Evolutionary conservation across 192 early-diverging fungal genomes (phyloP), one percentile per base, ranked within the genome.

Genomic region (Entomortierella beljakovae): DNA sequence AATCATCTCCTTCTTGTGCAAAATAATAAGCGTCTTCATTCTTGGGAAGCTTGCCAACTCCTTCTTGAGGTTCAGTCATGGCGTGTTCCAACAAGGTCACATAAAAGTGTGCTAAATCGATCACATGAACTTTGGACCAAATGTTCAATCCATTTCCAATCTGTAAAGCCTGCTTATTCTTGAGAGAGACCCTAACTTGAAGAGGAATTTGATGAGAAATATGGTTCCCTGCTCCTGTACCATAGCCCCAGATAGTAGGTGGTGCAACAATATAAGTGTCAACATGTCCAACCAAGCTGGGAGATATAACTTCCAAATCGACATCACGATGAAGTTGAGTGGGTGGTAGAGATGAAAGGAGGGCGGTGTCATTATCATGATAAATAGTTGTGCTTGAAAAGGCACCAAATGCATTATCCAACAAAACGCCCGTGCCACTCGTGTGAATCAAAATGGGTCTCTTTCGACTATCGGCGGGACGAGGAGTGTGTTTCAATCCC

Each of bases 241-340:
- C 75, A 18, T 35, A 55, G 16, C 75, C 75, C 54, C 61, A 70
- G 50, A 79, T 70, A 13, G 57, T 70, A 0, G 75, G 75, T 0
- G 75, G 75, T 11, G 59, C 67, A 9, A 79, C 75, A 51, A 79
- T 79, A 25, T 79, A 79, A 11, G 75, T 65, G 51, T 79, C 75
- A 20, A 79, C 62, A 3, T 31, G 9, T 20, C 75, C 75, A 5
- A 53, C 23, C 6, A 79, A 25, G 2, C 6, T 7, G 8, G 66
- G 68, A 2, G 37, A 42, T 23, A 70, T 48, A 26, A 79, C 33
- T 33, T 70, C 61, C 28, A 70, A 22, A 50, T 79, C 75, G 7
- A 79, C 67, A 29, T 57, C 42, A 2, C 75, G 60, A 37, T 79
- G 75, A 13, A 40, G 67, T 38, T 79, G 75, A 6, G n/a, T 35